phyloP scores from a whole-genome alignment of 306 rosid species.

The Medicago ruthenica region DNA sequence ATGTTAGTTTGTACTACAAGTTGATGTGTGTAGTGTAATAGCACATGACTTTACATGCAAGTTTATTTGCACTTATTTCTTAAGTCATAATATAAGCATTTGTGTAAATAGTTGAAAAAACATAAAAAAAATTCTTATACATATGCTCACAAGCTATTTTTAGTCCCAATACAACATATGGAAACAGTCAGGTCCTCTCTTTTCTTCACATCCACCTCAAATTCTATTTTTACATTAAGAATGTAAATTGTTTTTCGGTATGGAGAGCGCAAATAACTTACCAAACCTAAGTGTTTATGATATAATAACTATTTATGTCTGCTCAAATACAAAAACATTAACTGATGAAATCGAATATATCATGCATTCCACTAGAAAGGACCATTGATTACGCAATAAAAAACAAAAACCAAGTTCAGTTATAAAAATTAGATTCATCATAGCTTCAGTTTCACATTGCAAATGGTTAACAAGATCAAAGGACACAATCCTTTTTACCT shows the following conservation, averaged over 20 bases:
- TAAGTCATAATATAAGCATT: background rate
- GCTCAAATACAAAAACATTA: background rate
- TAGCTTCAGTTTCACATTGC: constrained; percentile 14
- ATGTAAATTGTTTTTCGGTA: background rate
- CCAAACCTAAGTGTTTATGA: background rate
- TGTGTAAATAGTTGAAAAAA: background rate
- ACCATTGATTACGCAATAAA: constrained; percentile 14
- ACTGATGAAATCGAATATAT: background rate
- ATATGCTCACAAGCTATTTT: background rate
- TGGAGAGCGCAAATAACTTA: background rate
- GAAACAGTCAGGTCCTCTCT: background rate
- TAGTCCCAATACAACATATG: background rate
- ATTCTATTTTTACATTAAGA: background rate
- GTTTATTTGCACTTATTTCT: background rate
- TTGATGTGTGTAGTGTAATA: background rate
- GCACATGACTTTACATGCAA: background rate
- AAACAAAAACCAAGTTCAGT: background rate
- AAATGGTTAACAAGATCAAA: constrained; percentile 5
- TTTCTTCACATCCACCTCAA: constrained; percentile 18
- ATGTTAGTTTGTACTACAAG: constrained; percentile 23
- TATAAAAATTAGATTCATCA: background rate
- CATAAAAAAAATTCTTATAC: background rate
- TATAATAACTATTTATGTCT: background rate
- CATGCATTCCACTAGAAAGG: background rate
- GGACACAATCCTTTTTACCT: constrained; percentile 52